These are phyloP conservation scores for Hirsutella thompsonii DNA, from an alignment of 2,329 filamentous ascomycete genomes.

Conservation along the genomic window DNA sequence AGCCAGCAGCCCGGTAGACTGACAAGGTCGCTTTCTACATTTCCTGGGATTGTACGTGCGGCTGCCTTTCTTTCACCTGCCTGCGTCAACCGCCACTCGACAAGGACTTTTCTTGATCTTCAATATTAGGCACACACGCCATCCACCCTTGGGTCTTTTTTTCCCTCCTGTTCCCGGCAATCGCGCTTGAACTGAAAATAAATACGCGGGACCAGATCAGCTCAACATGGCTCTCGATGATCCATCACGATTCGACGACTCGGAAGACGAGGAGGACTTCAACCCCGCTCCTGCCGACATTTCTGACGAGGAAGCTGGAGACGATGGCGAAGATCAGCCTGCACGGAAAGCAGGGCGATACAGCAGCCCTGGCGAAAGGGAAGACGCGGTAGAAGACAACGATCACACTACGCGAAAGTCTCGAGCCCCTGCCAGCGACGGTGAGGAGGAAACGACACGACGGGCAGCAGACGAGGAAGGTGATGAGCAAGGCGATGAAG, in stretches of 20 bases:
- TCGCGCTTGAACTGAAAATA: neutral
- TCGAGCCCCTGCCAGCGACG: slow-evolving; percentile 14
- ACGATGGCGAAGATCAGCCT: slow-evolving; percentile 22
- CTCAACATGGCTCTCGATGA: slow-evolving; percentile 34
- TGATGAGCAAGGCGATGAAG: slow-evolving; percentile 24
- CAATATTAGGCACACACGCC: too few relatives aligned
- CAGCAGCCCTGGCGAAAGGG: slow-evolving; percentile 17
- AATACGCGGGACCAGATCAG: neutral
- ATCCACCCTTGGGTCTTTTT: too few relatives aligned
- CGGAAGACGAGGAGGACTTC: slow-evolving; percentile 77
- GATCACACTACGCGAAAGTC: slow-evolving; percentile 11
- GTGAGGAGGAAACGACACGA: slow-evolving; percentile 23
- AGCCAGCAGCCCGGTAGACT: too few relatives aligned
- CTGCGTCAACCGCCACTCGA: too few relatives aligned
- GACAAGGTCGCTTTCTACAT: too few relatives aligned
- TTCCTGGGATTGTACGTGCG: too few relatives aligned
- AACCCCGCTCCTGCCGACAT: slow-evolving; percentile 65
- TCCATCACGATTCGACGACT: slow-evolving; percentile 41
- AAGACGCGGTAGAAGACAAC: slow-evolving; percentile 23
- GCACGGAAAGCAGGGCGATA: slow-evolving; percentile 24
- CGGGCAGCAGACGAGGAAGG: slow-evolving; percentile 19
- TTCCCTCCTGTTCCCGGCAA: neutral
- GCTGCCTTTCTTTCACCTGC: too few relatives aligned
- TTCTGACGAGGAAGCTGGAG: slow-evolving; percentile 46
- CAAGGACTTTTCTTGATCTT: too few relatives aligned